Evolutionary conservation across 768 basidiomycete species (phyloP).

Genomic region (Tubosaeta sp.): DNA sequence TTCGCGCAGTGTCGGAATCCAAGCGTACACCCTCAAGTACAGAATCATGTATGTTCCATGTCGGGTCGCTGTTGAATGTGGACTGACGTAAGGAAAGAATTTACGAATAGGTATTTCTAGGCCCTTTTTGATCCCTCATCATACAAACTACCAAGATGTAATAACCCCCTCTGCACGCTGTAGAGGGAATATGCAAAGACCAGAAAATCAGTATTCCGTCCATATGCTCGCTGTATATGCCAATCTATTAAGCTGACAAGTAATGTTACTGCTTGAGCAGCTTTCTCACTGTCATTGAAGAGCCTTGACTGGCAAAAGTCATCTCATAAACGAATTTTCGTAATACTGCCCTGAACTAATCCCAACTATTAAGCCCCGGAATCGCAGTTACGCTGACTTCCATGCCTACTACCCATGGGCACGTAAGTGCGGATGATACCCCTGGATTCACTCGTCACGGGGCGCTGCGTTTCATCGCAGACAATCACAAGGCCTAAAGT

Average conservation of each 20-base stretch:
- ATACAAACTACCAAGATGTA: conserved; percentile 14
- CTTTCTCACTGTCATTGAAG: not conserved
- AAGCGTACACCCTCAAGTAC: conserved; percentile 11
- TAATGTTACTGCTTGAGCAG: not conserved
- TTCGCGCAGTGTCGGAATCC: conserved; percentile 7
- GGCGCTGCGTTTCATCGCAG: not conserved
- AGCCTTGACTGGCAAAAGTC: not conserved
- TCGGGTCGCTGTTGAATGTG: not conserved
- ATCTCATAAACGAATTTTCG: not conserved
- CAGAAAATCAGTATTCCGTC: conserved; percentile 2
- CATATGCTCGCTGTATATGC: conserved; percentile 7
- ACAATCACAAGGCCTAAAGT: not conserved
- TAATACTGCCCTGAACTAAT: not conserved
- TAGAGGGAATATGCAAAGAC: conserved; percentile 6
- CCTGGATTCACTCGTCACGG: not conserved
- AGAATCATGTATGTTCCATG: conserved; percentile 16
- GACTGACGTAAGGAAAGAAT: conserved; percentile 17
- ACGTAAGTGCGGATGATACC: conserved; percentile 7
- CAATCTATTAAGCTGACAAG: not conserved
- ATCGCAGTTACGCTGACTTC: not conserved
- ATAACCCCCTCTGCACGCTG: conserved; percentile 5
- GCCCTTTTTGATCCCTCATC: conserved; percentile 1
- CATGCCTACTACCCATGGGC: conserved; percentile 4
- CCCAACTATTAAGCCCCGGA: not conserved
- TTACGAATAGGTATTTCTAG: conserved; percentile 5